Conservation (phyloP, 2,329 filamentous ascomycete genomes). For the Thielaviopsis ethacetica region DNA sequence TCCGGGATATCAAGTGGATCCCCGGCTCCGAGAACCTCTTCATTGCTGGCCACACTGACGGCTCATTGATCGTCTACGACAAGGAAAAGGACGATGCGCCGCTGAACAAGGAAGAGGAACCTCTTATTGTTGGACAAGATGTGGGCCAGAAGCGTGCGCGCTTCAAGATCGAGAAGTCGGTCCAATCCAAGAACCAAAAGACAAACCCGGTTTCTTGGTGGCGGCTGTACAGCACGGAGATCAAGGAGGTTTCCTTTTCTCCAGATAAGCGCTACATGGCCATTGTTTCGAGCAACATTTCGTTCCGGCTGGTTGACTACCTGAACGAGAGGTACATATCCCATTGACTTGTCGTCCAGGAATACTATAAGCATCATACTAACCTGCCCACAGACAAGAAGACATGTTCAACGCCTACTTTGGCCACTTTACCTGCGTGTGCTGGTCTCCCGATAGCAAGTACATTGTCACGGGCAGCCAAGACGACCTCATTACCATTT, state of each 20-base stretch:
- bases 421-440: constrained; percentile 79
- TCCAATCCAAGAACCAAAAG: constrained; percentile 87
- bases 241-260: constrained; percentile 84
- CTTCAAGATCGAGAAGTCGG: constrained; percentile 66
- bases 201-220: constrained; percentile 81
- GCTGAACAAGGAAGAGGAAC: constrained; percentile 54
- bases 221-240: constrained; percentile 80
- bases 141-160: constrained; percentile 27
- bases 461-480: constrained; percentile 92
- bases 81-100: constrained; percentile 87
- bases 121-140: constrained; percentile 15
- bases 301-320: constrained; percentile 80
- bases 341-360: neutral
- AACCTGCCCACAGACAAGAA: constrained; percentile 42
- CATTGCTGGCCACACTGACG: constrained; percentile 81
- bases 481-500: constrained; percentile 91
- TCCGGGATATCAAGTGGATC: constrained; percentile 82
- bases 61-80: constrained; percentile 82
- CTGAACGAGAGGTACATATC: constrained; percentile 65
- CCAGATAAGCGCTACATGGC: constrained; percentile 78
- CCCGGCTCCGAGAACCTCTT: constrained; percentile 89
- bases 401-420: constrained; percentile 87
- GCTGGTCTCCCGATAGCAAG: constrained; percentile 94
- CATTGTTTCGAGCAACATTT: constrained; percentile 81
- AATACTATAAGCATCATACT: neutral